Percentiles rank a stretch among this genome's conserved stretches.
phyloP scores from a whole-genome alignment of 2,329 filamentous ascomycete species.

The Trichoderma endophyticum region DNA sequence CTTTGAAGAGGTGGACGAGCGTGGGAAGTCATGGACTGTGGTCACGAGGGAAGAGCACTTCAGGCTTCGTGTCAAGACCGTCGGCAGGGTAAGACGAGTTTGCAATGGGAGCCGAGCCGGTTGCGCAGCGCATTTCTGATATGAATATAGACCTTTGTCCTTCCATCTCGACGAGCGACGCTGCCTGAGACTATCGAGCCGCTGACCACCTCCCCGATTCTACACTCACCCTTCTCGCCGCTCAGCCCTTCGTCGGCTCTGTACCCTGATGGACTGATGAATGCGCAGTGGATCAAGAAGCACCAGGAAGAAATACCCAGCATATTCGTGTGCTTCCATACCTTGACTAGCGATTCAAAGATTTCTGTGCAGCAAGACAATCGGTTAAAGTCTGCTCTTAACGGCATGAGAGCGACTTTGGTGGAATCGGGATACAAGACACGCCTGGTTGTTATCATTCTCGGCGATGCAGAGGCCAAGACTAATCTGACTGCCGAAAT shows the following conservation, averaged over 20 bases:
- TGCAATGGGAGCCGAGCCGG: background rate
- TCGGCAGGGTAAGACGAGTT: conserved; percentile 70
- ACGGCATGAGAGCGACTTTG: conserved; percentile 67
- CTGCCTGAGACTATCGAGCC: conserved; percentile 51
- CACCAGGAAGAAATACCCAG: conserved; percentile 83
- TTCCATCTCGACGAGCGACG: conserved; percentile 56
- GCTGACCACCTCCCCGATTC: conserved; percentile 48
- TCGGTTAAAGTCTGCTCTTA: conserved; percentile 83
- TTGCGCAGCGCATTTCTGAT: conserved; percentile 27
- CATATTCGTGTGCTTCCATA: conserved; percentile 77
- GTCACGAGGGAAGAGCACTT: conserved; percentile 51
- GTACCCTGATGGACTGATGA: conserved; percentile 86
- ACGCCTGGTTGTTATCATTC: conserved; percentile 65
- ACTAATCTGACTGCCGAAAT: conserved; percentile 57
- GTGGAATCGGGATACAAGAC: conserved; percentile 71
- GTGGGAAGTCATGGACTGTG: conserved; percentile 63
- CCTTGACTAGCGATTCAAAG: conserved; percentile 68
- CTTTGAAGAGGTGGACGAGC: conserved; percentile 64
- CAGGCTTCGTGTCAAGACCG: conserved; percentile 66
- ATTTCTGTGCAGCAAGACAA: conserved; percentile 79
- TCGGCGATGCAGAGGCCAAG: conserved; percentile 30
- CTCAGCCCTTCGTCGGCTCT: conserved; percentile 77
- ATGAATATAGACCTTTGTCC: conserved; percentile 47
- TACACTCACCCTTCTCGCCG: conserved; percentile 91
- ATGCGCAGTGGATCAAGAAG: conserved; percentile 79